phyloP scores from a whole-genome alignment of 2,329 filamentous ascomycete species.

The Fusarium sp. region DNA sequence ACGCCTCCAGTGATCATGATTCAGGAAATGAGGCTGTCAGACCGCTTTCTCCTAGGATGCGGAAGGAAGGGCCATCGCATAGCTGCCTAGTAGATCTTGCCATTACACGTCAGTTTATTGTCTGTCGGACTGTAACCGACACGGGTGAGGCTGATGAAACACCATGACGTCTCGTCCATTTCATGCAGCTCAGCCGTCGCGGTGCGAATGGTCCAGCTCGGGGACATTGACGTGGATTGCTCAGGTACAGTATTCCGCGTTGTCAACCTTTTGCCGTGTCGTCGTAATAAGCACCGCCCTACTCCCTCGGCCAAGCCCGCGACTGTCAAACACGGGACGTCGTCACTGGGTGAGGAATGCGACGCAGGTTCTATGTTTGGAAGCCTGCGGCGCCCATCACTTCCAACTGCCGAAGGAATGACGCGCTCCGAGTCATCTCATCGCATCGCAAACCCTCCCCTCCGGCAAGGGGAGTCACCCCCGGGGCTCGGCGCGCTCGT shows the following conservation, averaged over 20 bases:
- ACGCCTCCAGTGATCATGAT: not conserved
- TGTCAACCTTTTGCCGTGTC: not conserved
- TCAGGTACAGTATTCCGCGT: not conserved
- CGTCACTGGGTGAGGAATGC: not conserved
- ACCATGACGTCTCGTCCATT: constrained; percentile 2
- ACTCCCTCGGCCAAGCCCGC: not conserved
- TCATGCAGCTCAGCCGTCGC: not conserved
- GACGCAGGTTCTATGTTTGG: not conserved
- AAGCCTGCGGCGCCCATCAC: not conserved
- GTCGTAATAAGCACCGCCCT: constrained; percentile 7
- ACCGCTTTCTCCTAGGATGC: not conserved
- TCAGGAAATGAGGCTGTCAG: not conserved
- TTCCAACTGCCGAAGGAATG: constrained; percentile 1
- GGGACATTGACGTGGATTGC: not conserved
- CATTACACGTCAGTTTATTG: constrained; percentile 2
- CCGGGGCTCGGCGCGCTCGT: constrained; percentile 22
- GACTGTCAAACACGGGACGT: not conserved
- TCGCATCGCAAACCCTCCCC: not conserved
- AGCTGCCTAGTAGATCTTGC: not conserved
- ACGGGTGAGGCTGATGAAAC: constrained; percentile 1
- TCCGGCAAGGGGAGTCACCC: constrained; percentile 20
- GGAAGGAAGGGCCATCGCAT: not conserved
- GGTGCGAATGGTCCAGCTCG: not conserved
- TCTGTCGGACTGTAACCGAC: not conserved
- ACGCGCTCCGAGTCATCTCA: not conserved